These are phyloP conservation scores for Salix viminalis DNA, from an alignment of 345 rosid genomes.

Conservation along the genomic window DNA sequence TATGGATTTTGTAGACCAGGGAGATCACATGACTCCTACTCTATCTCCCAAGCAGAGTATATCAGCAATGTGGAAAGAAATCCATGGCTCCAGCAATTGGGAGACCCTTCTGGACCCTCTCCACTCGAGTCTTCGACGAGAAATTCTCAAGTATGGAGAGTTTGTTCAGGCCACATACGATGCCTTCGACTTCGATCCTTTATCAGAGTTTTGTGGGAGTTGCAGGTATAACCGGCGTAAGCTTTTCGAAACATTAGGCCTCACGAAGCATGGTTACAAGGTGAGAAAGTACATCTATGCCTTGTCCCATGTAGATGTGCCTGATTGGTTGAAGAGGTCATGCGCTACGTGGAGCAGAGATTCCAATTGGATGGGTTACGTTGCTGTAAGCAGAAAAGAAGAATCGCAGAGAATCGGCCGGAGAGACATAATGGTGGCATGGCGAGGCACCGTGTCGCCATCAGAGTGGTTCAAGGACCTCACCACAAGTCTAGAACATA, in stretches of 20 bases:
- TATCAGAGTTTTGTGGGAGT: slow-evolving; percentile 60
- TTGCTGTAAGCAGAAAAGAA: slow-evolving; percentile 45
- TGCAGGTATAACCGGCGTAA: slow-evolving; percentile 48
- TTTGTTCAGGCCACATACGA: slow-evolving; percentile 52
- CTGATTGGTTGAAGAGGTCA: slow-evolving; percentile 47
- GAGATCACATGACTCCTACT: slow-evolving; percentile 57
- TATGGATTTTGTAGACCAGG: slow-evolving; percentile 46
- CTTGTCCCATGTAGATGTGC: slow-evolving; percentile 61
- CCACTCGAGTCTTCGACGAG: slow-evolving; percentile 51
- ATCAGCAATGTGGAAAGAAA: slow-evolving; percentile 42
- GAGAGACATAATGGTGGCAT: slow-evolving; percentile 58
- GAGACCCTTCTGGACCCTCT: slow-evolving; percentile 49
- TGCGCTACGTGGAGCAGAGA: slow-evolving; percentile 62
- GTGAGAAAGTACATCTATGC: slow-evolving; percentile 53
- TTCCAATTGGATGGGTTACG: slow-evolving; percentile 70
- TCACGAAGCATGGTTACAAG: slow-evolving; percentile 47
- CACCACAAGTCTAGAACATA: slow-evolving; percentile 32
- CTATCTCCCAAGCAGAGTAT: slow-evolving; percentile 48
- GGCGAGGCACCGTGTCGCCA: slow-evolving; percentile 68
- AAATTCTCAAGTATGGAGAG: slow-evolving; percentile 56
- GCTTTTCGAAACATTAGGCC: slow-evolving; percentile 47
- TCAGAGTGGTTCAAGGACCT: slow-evolving; percentile 57
- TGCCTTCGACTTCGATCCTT: slow-evolving; percentile 58
- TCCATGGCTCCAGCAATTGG: slow-evolving; percentile 49
- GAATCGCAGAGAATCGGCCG: slow-evolving; percentile 46